Percentiles rank a stretch among this genome's conserved stretches.
phyloP scores from a whole-genome alignment of 2,329 filamentous ascomycete genomes.

The Monosporascus sp. region DNA sequence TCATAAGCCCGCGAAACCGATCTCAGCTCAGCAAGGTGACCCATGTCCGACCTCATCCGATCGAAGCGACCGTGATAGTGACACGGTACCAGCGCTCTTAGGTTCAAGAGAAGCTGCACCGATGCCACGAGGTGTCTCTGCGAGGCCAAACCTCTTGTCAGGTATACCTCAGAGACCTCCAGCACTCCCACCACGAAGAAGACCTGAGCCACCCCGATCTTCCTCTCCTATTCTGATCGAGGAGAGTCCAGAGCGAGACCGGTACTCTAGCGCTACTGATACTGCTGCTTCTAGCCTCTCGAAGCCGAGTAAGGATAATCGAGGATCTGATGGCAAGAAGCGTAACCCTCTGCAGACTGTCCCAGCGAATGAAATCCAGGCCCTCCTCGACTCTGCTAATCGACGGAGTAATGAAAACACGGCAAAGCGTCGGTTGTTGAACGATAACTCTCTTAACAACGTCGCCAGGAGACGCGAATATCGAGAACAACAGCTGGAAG shows the following conservation, averaged over 20 bases:
- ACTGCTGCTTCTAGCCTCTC: not conserved
- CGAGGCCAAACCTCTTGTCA: not conserved
- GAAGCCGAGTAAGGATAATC: not conserved
- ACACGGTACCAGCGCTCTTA: constrained; percentile 1
- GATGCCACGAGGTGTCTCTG: not conserved
- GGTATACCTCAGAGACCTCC: not conserved
- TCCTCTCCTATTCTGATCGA: not conserved
- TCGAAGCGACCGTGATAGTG: constrained; percentile 6
- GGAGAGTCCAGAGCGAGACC: not conserved
- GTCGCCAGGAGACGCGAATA: not conserved
- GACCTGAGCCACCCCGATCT: not conserved
- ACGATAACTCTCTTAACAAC: not conserved
- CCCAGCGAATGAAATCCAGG: not conserved
- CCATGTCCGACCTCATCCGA: constrained; percentile 8
- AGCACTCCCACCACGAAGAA: not conserved
- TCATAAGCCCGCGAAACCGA: constrained; percentile 9
- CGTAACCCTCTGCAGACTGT: not conserved
- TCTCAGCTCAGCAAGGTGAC: constrained; percentile 5
- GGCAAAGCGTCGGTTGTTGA: not conserved
- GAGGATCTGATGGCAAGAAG: not conserved
- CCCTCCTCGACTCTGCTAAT: not conserved
- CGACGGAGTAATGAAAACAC: not conserved
- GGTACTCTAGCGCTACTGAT: not conserved
- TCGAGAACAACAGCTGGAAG: not conserved
- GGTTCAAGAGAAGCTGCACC: not conserved